Base-by-base conservation (phyloP, 371 early-diverging fungal genomes). In the Blakeslea trispora region DNA sequence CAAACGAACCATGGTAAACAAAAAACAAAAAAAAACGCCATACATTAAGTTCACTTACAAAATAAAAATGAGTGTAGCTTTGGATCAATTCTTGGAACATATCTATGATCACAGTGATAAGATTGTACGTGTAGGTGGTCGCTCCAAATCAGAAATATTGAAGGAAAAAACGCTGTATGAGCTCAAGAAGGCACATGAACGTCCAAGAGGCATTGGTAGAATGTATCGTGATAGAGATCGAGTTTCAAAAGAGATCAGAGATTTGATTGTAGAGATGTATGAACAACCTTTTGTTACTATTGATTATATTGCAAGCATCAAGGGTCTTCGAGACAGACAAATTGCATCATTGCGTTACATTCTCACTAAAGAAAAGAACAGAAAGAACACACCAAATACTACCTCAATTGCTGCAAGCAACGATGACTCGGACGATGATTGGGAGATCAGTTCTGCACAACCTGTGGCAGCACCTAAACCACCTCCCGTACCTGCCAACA, bases 61-160 rank as follows among this genome's bases (percentile, higher is more conserved):
- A 4, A 7, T 28, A 23, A n/a, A n/a, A n/a, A n/a, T n/a, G n/a
- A n/a, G n/a, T n/a, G n/a, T 51, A 65, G 91, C 91, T 0, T 55
- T 90, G 64, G 91, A 90, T 55, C 88, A 88, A 56, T 90, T 90
- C 47, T 55, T 86, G 59, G 84, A 83, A 35, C 79, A 81, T 35
- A 75, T 86, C 21, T 59, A 77, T 35, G 53, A 61, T 3, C 72
- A 70, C 64, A 74, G 74, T 35, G 57, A 75, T 9, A 48, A 73
- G 1, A 75, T 89, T 45, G 77, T 87, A 8, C 81, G 90, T 40
- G 61, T 90, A 7, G 89, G 90, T 4, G 75, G 81, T 17, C 62
- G 88, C 42, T 83, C 83, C 10, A 80, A 81, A 61, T 81, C 77
- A 9, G 75, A 74, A 2, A 18, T 65, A 1, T 56, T 88, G 7